Conservation (phyloP, 108 stramenopile species). For the Fistulifera pelliculosa region DNA sequence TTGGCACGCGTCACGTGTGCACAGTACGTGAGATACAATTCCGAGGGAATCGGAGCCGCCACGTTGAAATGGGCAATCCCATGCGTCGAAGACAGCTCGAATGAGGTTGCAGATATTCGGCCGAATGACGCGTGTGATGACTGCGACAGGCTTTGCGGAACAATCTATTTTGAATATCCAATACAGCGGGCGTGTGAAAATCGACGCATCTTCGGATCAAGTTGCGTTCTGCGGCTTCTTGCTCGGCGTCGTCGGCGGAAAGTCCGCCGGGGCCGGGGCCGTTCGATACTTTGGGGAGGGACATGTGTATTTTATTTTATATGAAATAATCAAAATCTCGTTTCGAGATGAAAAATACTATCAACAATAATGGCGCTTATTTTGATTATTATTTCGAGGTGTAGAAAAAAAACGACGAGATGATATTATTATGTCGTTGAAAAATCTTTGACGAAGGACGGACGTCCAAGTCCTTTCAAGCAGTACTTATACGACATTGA, state of each 20-base stretch:
- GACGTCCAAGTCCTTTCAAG: too few relatives aligned
- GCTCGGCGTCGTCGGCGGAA: slow-evolving; percentile 45
- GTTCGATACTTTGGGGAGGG: slow-evolving; percentile 7
- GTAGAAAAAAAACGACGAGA: too few relatives aligned
- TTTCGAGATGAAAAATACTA: too few relatives aligned
- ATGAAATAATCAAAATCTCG: too few relatives aligned
- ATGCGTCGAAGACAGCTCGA: slow-evolving; percentile 55
- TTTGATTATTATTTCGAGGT: too few relatives aligned
- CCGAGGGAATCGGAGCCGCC: slow-evolving; percentile 34
- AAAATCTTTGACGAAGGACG: too few relatives aligned
- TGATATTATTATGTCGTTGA: too few relatives aligned
- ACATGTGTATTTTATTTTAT: too few relatives aligned
- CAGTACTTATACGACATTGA: too few relatives aligned
- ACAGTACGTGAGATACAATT: slow-evolving; percentile 55
- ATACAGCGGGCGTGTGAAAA: slow-evolving; percentile 64
- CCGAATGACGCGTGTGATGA: slow-evolving; percentile 30
- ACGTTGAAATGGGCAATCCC: slow-evolving; percentile 61
- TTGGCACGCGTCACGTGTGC: slow-evolving; percentile 83
- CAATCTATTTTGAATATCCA: slow-evolving; percentile 65
- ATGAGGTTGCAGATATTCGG: slow-evolving; percentile 63
- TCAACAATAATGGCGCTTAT: too few relatives aligned
- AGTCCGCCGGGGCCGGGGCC: slow-evolving; percentile 9
- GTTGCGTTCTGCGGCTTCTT: slow-evolving; percentile 53
- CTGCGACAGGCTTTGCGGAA: slow-evolving; percentile 53
- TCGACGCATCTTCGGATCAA: slow-evolving; percentile 75